Base-by-base conservation (phyloP, 768 basidiomycete species). In the Lentinula detonsa region DNA sequence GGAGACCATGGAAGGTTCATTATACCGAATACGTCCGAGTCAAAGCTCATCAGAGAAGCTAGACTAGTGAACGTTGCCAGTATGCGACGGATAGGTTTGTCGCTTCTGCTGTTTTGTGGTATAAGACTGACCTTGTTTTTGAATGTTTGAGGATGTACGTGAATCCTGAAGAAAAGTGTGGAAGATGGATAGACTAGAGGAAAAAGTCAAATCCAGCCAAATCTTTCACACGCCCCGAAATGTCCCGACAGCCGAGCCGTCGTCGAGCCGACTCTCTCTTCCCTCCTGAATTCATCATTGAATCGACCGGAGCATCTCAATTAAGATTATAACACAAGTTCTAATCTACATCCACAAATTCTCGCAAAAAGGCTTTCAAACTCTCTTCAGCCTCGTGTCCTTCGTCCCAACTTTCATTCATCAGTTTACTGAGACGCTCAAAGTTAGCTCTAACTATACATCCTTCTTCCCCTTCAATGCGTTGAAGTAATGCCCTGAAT, bases 401-500 rank as follows among this genome's bases (percentile, higher is more conserved):
- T 21, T 59, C 35, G 35, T 59, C 43, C 58, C 58, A 59, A 21
- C 33, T 50, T n/a, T 23, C 34, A 15, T 49, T 15, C 45, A 59
- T 45, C 45, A 46, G n/a, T 15, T 31, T 11, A 18, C 16, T 46
- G 6, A 59, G 58, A 16, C 35, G 40, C 37, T 59, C 58, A 37
- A 49, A 59, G 35, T 59, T 59, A 3, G 40, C 21, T 28, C 58
- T 48, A 7, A 59, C 48, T 8, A 16, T 4, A 45, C 31, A 18
- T 23, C 58, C 58, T 35, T 59, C 58, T 28, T 59, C 48, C 10
- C 58, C 48, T 37, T 50, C 45, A 48, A 59, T 37, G 46, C 48
- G n/a, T 33, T 7, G 48, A 16, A 59, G 48, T 4, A 59, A 21
- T 2, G 0, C 8, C 21, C 31, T 43, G 15, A 59, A 48, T 34